Evolutionary conservation across 1,284 basidiomycete species (phyloP).

Genomic region (Ganoderma lucidum): DNA sequence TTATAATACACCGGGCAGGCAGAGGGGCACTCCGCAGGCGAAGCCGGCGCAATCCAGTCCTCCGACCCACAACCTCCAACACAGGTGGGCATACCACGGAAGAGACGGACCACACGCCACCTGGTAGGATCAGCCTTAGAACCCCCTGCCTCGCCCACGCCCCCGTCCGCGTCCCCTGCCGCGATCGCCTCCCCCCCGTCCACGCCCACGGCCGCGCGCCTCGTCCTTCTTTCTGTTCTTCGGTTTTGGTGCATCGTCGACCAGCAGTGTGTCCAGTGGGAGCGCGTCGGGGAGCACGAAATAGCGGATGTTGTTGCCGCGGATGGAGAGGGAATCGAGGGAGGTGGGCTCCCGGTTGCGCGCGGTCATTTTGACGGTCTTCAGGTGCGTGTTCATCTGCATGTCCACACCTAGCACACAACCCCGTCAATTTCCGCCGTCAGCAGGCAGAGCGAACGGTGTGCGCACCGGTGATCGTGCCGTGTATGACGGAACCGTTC

Average conservation of each 20-base stretch:
- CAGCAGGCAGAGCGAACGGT: background rate
- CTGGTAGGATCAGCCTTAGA: constrained; percentile 23
- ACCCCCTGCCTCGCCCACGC: constrained; percentile 39
- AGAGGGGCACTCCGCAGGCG: background rate
- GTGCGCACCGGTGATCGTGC: constrained; percentile 92
- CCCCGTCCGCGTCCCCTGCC: constrained; percentile 52
- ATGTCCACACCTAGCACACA: constrained; percentile 83
- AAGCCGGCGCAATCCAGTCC: background rate
- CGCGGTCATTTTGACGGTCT: constrained; percentile 96
- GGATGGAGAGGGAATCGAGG: constrained; percentile 89
- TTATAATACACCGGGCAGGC: constrained; percentile 27
- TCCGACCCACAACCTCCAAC: constrained; percentile 10
- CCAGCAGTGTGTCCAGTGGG: constrained; percentile 94
- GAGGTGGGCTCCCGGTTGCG: constrained; percentile 86
- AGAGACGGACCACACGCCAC: constrained; percentile 15
- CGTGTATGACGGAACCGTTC: constrained; percentile 95
- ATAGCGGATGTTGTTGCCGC: constrained; percentile 94
- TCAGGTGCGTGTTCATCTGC: constrained; percentile 98
- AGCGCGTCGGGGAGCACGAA: constrained; percentile 97
- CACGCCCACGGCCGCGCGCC: constrained; percentile 68
- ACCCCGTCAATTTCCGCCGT: background rate
- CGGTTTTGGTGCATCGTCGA: constrained; percentile 97
- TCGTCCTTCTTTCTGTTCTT: constrained; percentile 89
- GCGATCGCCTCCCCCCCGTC: constrained; percentile 54
- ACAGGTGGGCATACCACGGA: constrained; percentile 1